Percentiles rank a stretch among this genome's conserved stretches.
phyloP scores from a whole-genome alignment of 306 rosid species.

The Lagenaria siceraria region DNA sequence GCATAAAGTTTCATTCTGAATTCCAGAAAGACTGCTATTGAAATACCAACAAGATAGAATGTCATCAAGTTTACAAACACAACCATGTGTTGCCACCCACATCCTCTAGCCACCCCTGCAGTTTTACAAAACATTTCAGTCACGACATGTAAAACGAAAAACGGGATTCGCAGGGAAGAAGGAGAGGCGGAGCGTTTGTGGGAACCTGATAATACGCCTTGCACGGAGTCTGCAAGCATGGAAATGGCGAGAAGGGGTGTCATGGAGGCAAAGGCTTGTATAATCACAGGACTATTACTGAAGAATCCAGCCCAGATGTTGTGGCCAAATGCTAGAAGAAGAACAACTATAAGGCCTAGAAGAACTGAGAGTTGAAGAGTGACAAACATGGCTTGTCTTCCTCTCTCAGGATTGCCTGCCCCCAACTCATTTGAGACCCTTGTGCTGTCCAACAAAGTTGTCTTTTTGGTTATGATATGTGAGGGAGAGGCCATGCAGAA shows the following conservation, averaged over 20 bases:
- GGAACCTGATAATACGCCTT: constrained; percentile 79
- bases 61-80: constrained; percentile 46
- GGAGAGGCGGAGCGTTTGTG: background rate
- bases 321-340: constrained; percentile 44
- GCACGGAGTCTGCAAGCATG: constrained; percentile 45
- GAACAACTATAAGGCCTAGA: constrained; percentile 33
- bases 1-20: constrained; percentile 39
- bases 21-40: constrained; percentile 44
- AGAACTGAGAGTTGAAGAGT: constrained; percentile 51
- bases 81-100: constrained; percentile 71
- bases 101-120: constrained; percentile 79
- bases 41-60: constrained; percentile 57
- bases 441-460: constrained; percentile 32
- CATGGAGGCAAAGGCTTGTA: constrained; percentile 52
- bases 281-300: constrained; percentile 28
- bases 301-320: constrained; percentile 47
- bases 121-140: background rate
- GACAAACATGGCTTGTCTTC: constrained; percentile 65
- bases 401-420: constrained; percentile 41
- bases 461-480: background rate
- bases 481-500: background rate
- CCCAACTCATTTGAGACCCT: constrained; percentile 87
- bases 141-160: background rate
- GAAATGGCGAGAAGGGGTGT: constrained; percentile 63
- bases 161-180: background rate